Evolutionary conservation across 2,329 filamentous ascomycete genomes (phyloP).

Genomic region (Orbilia blumenaviensis): DNA sequence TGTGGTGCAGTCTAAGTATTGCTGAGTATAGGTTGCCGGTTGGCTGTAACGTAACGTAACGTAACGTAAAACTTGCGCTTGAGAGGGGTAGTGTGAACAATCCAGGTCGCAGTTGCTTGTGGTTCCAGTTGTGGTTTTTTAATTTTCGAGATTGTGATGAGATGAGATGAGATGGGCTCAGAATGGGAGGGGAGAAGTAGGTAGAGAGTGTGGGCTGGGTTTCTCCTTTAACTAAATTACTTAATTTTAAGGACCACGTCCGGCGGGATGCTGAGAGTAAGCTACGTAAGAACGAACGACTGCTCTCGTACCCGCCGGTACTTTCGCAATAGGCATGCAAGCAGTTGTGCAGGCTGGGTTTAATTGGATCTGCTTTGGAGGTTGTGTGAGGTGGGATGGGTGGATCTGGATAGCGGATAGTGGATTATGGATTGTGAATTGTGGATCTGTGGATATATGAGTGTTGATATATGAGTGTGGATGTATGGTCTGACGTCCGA

Average conservation of each 20-base stretch:
- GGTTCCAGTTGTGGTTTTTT: neutral
- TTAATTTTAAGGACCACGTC: conserved; percentile 20
- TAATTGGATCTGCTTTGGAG: too few species aligned
- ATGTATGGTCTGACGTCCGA: conserved; percentile 7
- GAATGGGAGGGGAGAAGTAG: neutral
- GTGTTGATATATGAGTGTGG: too few species aligned
- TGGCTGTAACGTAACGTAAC: too few species aligned
- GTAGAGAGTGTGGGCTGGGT: neutral
- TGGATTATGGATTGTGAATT: too few species aligned
- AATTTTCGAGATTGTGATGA: neutral
- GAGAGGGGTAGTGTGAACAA: neutral
- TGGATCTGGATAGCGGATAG: too few species aligned
- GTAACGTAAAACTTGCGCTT: too few species aligned
- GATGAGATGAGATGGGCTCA: conserved; percentile 3
- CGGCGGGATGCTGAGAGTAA: conserved; percentile 7
- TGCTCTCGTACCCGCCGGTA: neutral
- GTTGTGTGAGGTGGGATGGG: conserved; percentile 32
- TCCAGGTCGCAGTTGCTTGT: too few species aligned
- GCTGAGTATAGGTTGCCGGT: too few species aligned
- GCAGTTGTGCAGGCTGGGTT: too few species aligned
- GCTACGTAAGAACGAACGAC: neutral
- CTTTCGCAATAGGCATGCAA: neutral
- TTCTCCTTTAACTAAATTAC: conserved; percentile 16
- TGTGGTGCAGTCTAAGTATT: neutral
- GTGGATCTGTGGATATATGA: too few species aligned